Evolutionary conservation across 257 asterid species (phyloP).

Genomic region (Misopates orontium): DNA sequence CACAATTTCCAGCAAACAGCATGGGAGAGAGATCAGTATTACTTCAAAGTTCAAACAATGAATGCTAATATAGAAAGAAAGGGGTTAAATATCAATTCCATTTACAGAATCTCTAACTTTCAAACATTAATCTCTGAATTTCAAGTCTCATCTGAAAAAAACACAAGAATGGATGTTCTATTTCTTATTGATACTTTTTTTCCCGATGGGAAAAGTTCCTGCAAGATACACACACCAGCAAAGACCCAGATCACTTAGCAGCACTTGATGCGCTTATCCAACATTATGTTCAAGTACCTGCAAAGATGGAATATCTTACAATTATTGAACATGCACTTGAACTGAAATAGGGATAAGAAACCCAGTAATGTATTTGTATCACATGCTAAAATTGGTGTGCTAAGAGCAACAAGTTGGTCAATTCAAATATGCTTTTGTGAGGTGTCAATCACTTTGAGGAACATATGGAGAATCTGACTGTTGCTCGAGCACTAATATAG

Average conservation of each 20-base stretch:
- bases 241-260: conserved; percentile 36
- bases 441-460: conserved; percentile 31
- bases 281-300: conserved; percentile 72
- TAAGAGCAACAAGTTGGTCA: conserved; percentile 24
- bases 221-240: conserved; percentile 38
- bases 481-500: conserved; percentile 30
- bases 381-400: conserved; percentile 7
- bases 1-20: neutral
- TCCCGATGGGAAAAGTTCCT: conserved; percentile 30
- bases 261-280: conserved; percentile 44
- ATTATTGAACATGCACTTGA: conserved; percentile 5
- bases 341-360: neutral
- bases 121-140: conserved; percentile 1
- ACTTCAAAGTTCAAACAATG: neutral
- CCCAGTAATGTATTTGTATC: too few relatives aligned
- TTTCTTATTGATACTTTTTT: conserved; percentile 27
- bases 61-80: conserved; percentile 1
- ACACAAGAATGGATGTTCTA: conserved; percentile 25
- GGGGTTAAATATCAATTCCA: conserved; percentile 23
- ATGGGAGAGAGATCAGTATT: neutral
- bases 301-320: conserved; percentile 23
- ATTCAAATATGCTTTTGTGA: conserved; percentile 28
- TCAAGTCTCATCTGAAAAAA: conserved; percentile 21
- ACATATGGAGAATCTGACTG: conserved; percentile 21
- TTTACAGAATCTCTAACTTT: conserved; percentile 3